phyloP scores from a whole-genome alignment of 148 eudicot genomes.

The Rhododendron molle region DNA sequence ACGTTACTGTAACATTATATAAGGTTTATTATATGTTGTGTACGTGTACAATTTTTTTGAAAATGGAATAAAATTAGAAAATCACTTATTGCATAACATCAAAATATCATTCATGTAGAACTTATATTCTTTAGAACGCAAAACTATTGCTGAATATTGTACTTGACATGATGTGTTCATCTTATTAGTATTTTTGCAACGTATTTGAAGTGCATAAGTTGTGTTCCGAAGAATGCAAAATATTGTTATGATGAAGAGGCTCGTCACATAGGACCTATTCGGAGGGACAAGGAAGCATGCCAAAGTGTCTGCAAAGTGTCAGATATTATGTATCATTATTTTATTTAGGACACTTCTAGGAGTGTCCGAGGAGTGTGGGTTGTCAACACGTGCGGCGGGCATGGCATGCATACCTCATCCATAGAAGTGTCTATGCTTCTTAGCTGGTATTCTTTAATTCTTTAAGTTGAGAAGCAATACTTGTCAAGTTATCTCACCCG shows the following conservation, averaged over 20 bases:
- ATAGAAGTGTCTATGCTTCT: neutral
- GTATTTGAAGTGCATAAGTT: neutral
- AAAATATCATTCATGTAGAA: neutral
- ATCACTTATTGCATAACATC: neutral
- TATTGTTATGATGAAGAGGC: neutral
- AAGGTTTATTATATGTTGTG: neutral
- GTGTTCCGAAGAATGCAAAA: neutral
- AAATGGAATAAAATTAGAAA: neutral
- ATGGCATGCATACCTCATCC: neutral
- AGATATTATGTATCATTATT: neutral
- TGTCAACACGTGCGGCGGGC: neutral
- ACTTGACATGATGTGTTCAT: neutral
- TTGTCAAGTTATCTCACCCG: slow-evolving; percentile 3
- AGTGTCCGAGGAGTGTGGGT: neutral
- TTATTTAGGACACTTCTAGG: neutral
- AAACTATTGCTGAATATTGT: neutral
- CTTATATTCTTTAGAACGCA: neutral
- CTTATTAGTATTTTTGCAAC: neutral
- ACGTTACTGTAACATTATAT: neutral
- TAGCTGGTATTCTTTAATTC: neutral
- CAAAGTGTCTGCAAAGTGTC: neutral
- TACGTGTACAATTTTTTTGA: neutral
- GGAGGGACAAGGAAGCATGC: neutral
- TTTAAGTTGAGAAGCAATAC: neutral
- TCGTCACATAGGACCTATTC: neutral